phyloP scores from a whole-genome alignment of 129 eudicot genomes.

The Saposhnikovia divaricata region DNA sequence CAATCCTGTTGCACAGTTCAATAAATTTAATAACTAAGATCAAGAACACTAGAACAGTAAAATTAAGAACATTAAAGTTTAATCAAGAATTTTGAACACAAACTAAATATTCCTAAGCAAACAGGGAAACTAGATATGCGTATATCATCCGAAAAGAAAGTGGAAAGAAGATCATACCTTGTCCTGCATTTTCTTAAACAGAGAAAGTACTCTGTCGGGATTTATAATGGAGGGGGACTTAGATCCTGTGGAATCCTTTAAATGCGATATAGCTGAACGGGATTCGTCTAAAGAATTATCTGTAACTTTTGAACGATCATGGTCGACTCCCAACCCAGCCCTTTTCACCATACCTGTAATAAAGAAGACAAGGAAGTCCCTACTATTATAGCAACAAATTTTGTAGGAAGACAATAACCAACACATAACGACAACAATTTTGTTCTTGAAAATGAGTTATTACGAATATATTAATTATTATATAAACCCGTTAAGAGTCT shows the following conservation, averaged over 20 bases:
- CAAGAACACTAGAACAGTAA: background rate
- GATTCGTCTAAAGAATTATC: conserved; percentile 38
- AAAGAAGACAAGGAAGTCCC: background rate
- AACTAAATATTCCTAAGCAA: background rate
- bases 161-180: conserved; percentile 43
- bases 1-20: conserved; percentile 58
- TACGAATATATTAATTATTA: background rate
- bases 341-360: conserved; percentile 70
- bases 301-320: conserved; percentile 55
- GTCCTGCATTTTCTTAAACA: conserved; percentile 67
- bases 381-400: background rate
- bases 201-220: conserved; percentile 59
- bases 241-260: conserved; percentile 42
- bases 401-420: background rate
- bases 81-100: background rate
- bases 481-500: background rate
- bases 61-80: background rate
- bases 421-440: background rate
- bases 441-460: background rate
- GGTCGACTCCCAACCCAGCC: conserved; percentile 49
- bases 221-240: conserved; percentile 24
- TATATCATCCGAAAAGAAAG: background rate
- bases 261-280: conserved; percentile 38
- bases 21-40: background rate
- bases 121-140: background rate